Conservation (phyloP, 768 basidiomycete genomes). For the Grammothele lineata region DNA sequence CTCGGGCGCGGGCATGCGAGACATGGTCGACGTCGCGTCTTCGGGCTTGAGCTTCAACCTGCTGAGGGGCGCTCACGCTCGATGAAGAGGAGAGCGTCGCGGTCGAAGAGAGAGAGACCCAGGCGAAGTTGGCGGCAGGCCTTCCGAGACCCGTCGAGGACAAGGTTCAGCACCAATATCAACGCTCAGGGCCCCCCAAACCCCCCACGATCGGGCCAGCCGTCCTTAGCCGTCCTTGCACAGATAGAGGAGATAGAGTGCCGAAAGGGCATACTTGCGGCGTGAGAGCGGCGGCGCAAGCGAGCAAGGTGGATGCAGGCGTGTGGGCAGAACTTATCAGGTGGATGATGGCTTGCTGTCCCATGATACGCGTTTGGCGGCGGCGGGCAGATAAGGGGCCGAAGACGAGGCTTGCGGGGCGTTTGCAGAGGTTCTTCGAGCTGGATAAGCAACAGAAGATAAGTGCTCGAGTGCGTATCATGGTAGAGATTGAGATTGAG, state of each 20-base stretch:
- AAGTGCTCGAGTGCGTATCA: too few species aligned
- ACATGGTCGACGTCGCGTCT: constrained; percentile 7
- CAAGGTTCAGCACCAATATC: not conserved
- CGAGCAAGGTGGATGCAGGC: not conserved
- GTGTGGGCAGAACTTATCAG: constrained; percentile 14
- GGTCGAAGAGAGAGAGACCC: not conserved
- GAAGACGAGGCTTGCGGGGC: too few species aligned
- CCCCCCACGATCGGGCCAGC: not conserved
- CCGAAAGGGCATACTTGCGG: not conserved
- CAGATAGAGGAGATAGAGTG: not conserved
- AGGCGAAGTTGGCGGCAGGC: too few species aligned
- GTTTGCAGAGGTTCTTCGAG: too few species aligned
- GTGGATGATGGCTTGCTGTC: constrained; percentile 16
- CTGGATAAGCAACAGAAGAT: too few species aligned
- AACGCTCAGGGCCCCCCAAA: not conserved
- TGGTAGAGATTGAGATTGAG: too few species aligned
- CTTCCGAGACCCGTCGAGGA: too few species aligned
- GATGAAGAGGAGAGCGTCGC: not conserved
- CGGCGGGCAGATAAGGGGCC: too few species aligned
- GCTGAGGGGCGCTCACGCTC: not conserved
- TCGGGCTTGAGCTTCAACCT: too few species aligned
- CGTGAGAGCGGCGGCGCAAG: not conserved
- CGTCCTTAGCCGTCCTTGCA: not conserved
- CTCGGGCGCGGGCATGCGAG: constrained; percentile 10
- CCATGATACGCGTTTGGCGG: too few species aligned